Conservation (phyloP, 139 green algal species). For the Chlorella sp. region DNA sequence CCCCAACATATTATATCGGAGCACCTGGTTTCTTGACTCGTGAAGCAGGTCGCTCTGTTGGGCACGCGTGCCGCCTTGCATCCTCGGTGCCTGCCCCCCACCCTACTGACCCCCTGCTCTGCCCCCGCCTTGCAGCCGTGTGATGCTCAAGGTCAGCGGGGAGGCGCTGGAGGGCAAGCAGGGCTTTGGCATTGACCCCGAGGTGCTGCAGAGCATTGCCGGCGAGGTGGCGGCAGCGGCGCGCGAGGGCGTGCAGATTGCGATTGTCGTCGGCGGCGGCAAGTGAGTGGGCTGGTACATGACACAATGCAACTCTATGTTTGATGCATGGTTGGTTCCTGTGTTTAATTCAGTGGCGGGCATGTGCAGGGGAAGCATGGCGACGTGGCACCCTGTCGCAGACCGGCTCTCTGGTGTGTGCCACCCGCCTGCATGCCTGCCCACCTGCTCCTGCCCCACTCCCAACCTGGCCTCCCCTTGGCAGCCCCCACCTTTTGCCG, state of each 20-base stretch:
- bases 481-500: too few species aligned
- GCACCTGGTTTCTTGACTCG: background rate
- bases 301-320: background rate
- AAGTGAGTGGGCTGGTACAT: slow-evolving; percentile 64
- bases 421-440: background rate
- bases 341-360: background rate
- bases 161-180: slow-evolving; percentile 90
- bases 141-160: slow-evolving; percentile 93
- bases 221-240: slow-evolving; percentile 81
- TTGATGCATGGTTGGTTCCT: background rate
- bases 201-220: slow-evolving; percentile 84
- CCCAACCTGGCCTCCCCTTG: too few species aligned
- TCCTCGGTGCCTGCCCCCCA: too few species aligned
- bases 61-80: background rate
- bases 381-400: background rate
- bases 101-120: background rate
- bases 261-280: slow-evolving; percentile 94
- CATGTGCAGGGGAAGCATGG: background rate
- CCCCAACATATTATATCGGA: too few species aligned
- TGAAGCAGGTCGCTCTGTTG: too few species aligned
- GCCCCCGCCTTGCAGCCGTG: slow-evolving; percentile 57
- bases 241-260: slow-evolving; percentile 74
- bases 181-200: slow-evolving; percentile 89
- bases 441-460: background rate
- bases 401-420: background rate